Conservation (phyloP, 352 stramenopile species). For the Pythium rhizo-oryzae region DNA sequence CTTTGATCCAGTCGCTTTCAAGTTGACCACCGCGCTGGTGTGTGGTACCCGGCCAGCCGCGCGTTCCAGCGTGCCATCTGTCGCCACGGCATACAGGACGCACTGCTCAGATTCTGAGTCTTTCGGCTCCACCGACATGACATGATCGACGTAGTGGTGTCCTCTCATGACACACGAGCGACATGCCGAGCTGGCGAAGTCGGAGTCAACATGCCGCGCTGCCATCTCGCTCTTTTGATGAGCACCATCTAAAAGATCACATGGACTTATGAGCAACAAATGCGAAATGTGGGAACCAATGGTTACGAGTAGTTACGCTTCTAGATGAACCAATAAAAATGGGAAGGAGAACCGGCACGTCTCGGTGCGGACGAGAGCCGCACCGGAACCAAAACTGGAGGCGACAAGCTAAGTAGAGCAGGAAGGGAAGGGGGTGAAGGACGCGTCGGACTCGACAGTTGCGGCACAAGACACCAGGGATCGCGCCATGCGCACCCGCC, state of each 20-base stretch:
- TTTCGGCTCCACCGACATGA: too few relatives aligned
- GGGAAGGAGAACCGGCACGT: not conserved
- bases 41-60: not conserved
- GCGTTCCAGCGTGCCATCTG: not conserved
- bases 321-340: slow-evolving; percentile 3
- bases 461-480: not conserved
- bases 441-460: not conserved
- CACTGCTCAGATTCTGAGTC: too few relatives aligned
- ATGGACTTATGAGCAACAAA: too few relatives aligned
- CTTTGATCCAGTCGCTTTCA: not conserved
- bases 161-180: too few relatives aligned
- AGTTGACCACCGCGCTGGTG: not conserved
- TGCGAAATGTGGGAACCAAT: not conserved
- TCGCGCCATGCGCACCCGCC: not conserved
- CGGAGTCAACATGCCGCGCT: too few relatives aligned
- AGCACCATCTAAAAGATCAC: too few relatives aligned
- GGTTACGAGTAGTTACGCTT: not conserved
- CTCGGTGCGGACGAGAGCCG: not conserved
- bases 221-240: too few relatives aligned
- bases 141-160: too few relatives aligned
- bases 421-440: not conserved
- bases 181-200: too few relatives aligned
- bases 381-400: not conserved
- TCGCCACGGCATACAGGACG: too few relatives aligned
- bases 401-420: not conserved